Base-by-base conservation (phyloP, 2,329 filamentous ascomycete species). In the Paecilomyces fulvus region DNA sequence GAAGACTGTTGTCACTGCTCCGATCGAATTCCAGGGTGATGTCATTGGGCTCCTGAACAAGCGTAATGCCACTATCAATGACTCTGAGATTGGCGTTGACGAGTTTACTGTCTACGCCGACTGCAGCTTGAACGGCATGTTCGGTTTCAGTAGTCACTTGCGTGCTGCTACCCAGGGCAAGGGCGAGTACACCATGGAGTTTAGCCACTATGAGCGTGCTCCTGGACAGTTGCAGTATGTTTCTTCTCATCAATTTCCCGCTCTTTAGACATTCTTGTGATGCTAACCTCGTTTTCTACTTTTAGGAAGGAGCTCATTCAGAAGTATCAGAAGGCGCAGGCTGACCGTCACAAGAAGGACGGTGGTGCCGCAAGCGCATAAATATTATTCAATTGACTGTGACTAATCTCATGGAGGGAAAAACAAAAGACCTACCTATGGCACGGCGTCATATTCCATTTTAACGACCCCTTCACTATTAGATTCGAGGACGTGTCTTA, bases 101-200 rank as follows among this genome's bases (percentile, higher is more conserved):
- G 94, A 99, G 69, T 97, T 99, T 69, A 95, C 90, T 5, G 82
- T 97, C 57, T 84, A 87, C 56, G 92, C 91, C 25, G 94, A 97
- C 76, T 96, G 91, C 79, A 92, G 87, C 71, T 76, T 99, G 71
- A 96, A 97, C 73, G 85, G 87, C 72, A 99, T 99, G 94, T 99
- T 99, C 72, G 94, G 94, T 61, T 97, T 99, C 78, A 92, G 87
- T 67, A 89, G 87, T 48, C 89, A 96, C 75, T 77, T 99, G 63
- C 84, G 94, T 65, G 94, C 94, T 12, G 89, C 92, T 21, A 97
- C 92, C 1, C 94, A 99, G 78, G 94, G 94, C 60, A 99, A 99
- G 82, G 94, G 94, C 67, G 94, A 99, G 78, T 99, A 96, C 71
- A 88, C 83, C 67, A 97, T 99, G 94, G 94, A 99, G 77, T 99